Base-by-base conservation (phyloP, 176 grass and related monocot species). In the Alopecurus myosuroides region DNA sequence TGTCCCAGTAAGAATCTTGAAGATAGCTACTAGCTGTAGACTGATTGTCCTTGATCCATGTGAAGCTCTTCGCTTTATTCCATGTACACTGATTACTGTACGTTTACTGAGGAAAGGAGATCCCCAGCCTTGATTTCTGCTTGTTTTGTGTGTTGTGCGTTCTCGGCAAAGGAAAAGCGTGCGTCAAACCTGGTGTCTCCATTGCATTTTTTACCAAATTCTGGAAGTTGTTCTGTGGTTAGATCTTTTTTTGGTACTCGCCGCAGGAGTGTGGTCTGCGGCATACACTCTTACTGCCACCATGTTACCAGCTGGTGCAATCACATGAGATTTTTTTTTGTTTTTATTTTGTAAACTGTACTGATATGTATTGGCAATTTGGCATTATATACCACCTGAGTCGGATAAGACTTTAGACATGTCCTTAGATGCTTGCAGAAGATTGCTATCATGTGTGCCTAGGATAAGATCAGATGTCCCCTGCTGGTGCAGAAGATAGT, bases 1-100 rank as follows among this genome's bases (percentile, higher is more conserved):
- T 81, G 74, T 55, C 48, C 85, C 89, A 76, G 77, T 84, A 70
- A 87, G 85, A 91, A 91, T 88, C 89, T 91, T 84, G 40, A 91
- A 76, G 23, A 42, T 74, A 57, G 84, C 84, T 86, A 78, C 74
- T n/a, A 57, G 35, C 53, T 61, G 39, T 55, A 61, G 35, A 50
- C 45, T 90, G 48, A 60, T 80, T 87, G 85, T 90, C 85, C 89
- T 86, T 86, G 80, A 90, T 90, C 88, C 89, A 91, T 91, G 89
- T 84, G 89, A 77, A 87, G 61, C 76, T 81, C 48, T 69, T 84
- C 69, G 69, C 85, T 87, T 84, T 91, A 91, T 87, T 81, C 81
- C 69, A 76, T 76, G 42, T 44, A 49, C 30, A 84, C 18, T 61
- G 85, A 76, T 84, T 87, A 82, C 48, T 79, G 57, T 84, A 49